phyloP scores from a whole-genome alignment of 1,284 basidiomycete genomes.

The Takashimella tepidaria region DNA sequence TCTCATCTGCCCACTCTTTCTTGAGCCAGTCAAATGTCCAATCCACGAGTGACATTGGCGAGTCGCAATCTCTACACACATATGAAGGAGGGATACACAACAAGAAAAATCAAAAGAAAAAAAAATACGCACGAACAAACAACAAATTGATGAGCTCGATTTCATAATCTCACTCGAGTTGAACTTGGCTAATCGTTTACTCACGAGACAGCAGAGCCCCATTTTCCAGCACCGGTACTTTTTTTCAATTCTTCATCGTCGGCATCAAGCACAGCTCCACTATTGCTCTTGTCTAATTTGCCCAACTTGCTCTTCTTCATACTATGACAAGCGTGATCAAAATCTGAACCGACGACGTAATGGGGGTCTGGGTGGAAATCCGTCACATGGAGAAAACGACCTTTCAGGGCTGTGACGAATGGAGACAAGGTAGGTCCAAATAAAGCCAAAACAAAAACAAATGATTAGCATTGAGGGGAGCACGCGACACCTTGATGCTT shows the following conservation, averaged over 20 bases:
- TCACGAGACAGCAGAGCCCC: conserved; percentile 44
- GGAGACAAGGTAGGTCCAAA: not conserved
- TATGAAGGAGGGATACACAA: not conserved
- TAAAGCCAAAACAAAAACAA: too few relatives aligned
- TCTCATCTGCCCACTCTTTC: conserved; percentile 69
- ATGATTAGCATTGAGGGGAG: too few relatives aligned
- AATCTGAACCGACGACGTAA: conserved; percentile 38
- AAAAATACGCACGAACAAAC: too few relatives aligned
- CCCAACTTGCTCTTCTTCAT: conserved; percentile 15
- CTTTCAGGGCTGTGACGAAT: conserved; percentile 39
- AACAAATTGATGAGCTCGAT: too few relatives aligned
- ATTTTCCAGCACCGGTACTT: conserved; percentile 26
- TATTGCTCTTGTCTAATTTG: conserved; percentile 18
- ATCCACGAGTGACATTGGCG: conserved; percentile 71
- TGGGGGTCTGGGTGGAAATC: conserved; percentile 49
- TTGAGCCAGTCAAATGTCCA: conserved; percentile 75
- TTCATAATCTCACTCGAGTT: too few relatives aligned
- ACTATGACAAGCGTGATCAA: conserved; percentile 43
- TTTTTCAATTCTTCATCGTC: conserved; percentile 9
- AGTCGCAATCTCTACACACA: conserved; percentile 71
- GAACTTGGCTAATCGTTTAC: too few relatives aligned
- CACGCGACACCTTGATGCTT: too few relatives aligned
- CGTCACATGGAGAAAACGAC: conserved; percentile 47
- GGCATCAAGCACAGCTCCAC: conserved; percentile 8
- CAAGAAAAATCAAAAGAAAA: too few relatives aligned